Percentiles rank a stretch among this genome's conserved stretches.
Conservation (phyloP, 2,329 filamentous ascomycete genomes). For the Calonectria hawksworthii region DNA sequence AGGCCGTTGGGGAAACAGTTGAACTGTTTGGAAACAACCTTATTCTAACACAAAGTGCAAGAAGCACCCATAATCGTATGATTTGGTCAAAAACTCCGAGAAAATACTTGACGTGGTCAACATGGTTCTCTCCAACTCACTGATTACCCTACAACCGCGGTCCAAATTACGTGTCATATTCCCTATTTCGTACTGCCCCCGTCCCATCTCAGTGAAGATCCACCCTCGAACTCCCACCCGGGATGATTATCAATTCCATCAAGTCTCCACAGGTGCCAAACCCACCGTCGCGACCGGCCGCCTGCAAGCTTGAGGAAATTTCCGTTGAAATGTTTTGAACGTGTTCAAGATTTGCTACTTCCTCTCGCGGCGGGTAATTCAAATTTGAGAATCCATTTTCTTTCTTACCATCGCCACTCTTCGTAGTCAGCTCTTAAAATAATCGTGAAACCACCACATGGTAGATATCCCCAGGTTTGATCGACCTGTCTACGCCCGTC, state of each 20-base stretch:
- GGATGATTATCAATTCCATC: neutral
- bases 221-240: too few species aligned
- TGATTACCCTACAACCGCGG: neutral
- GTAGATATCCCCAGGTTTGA: neutral
- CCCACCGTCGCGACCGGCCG: neutral
- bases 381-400: neutral
- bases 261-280: neutral
- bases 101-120: neutral
- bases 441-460: neutral
- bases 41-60: neutral
- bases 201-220: neutral
- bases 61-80: neutral
- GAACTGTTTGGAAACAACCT: neutral
- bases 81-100: neutral
- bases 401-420: neutral
- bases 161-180: neutral
- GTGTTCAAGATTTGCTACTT: neutral
- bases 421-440: neutral
- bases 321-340: neutral
- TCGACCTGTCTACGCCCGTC: neutral
- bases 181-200: neutral
- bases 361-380: neutral
- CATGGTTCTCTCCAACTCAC: neutral
- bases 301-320: neutral
- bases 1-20: neutral